Evolutionary conservation across 805 yeast genomes (phyloP).

Genomic region (Cyberlindnera euphorbiiphila): DNA sequence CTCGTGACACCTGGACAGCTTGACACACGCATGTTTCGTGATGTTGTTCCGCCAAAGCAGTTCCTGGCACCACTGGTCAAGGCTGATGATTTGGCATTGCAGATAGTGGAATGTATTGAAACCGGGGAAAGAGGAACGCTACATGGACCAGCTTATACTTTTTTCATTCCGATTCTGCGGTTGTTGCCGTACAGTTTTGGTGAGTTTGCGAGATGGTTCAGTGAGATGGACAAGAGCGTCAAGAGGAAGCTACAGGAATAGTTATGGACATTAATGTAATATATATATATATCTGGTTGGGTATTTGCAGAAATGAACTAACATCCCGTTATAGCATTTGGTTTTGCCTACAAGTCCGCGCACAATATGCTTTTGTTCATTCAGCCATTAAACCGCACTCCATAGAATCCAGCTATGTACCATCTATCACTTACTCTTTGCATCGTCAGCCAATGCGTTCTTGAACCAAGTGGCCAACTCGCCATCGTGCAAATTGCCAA

Average conservation of each 20-base stretch:
- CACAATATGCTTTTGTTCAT: too few relatives aligned
- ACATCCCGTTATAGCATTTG: too few relatives aligned
- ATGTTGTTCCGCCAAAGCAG: conserved; percentile 68
- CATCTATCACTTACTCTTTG: conserved; percentile 35
- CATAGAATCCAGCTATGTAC: too few relatives aligned
- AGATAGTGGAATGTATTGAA: conserved; percentile 50
- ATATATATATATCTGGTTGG: background rate
- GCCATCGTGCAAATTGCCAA: conserved; percentile 40
- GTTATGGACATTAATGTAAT: background rate
- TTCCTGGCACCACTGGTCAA: conserved; percentile 76
- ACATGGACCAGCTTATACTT: conserved; percentile 69
- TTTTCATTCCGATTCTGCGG: conserved; percentile 63
- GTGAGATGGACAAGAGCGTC: conserved; percentile 60
- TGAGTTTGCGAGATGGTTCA: conserved; percentile 38
- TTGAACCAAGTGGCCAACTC: conserved; percentile 38
- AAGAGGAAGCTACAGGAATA: background rate
- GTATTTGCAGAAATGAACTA: too few relatives aligned
- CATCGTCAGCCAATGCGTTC: conserved; percentile 31
- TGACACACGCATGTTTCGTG: conserved; percentile 69
- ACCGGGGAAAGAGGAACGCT: conserved; percentile 69
- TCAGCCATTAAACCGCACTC: too few relatives aligned
- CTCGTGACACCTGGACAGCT: conserved; percentile 84
- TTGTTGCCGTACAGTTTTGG: conserved; percentile 61
- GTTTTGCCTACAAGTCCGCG: too few relatives aligned
- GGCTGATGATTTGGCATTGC: conserved; percentile 51